Evolutionary conservation across 108 stramenopile species (phyloP).

Genomic region (Cyclotella atomus): DNA sequence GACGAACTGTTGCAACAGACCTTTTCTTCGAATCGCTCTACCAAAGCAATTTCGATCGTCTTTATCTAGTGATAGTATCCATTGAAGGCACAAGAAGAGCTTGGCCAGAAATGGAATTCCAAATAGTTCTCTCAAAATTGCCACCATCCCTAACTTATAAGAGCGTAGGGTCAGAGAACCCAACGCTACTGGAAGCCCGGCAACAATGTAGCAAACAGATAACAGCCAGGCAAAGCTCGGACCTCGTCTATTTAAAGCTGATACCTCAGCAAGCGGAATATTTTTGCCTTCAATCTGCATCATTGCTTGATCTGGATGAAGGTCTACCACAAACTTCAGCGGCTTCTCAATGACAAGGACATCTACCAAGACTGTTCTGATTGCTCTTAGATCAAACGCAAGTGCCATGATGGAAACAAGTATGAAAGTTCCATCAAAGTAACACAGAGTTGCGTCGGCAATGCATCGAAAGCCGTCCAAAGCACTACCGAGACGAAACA

Average conservation of each 20-base stretch:
- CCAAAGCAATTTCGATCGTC: slow-evolving; percentile 41
- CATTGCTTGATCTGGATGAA: slow-evolving; percentile 36
- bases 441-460: slow-evolving; percentile 5
- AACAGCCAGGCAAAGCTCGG: slow-evolving; percentile 9
- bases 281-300: slow-evolving; percentile 14
- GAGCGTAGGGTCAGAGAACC: slow-evolving; percentile 22
- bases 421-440: slow-evolving; percentile 13
- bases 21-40: slow-evolving; percentile 26
- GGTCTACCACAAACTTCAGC: slow-evolving; percentile 32
- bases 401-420: slow-evolving; percentile 1
- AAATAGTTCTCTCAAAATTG: slow-evolving; percentile 44
- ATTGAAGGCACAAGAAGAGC: slow-evolving; percentile 12
- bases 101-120: slow-evolving; percentile 23
- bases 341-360: slow-evolving; percentile 31
- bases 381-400: slow-evolving; percentile 20
- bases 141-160: slow-evolving; percentile 26
- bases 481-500: neutral
- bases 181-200: slow-evolving; percentile 32
- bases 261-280: slow-evolving; percentile 22
- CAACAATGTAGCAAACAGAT: slow-evolving; percentile 24
- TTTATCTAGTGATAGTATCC: slow-evolving; percentile 15
- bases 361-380: slow-evolving; percentile 8
- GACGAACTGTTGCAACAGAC: slow-evolving; percentile 33
- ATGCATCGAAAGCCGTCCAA: slow-evolving; percentile 16
- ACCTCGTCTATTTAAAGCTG: slow-evolving; percentile 13